A percentile compares a stretch with the other conserved stretches of the same genome.
Conservation (phyloP, 148 eudicot genomes). For the Silene latifolia region DNA sequence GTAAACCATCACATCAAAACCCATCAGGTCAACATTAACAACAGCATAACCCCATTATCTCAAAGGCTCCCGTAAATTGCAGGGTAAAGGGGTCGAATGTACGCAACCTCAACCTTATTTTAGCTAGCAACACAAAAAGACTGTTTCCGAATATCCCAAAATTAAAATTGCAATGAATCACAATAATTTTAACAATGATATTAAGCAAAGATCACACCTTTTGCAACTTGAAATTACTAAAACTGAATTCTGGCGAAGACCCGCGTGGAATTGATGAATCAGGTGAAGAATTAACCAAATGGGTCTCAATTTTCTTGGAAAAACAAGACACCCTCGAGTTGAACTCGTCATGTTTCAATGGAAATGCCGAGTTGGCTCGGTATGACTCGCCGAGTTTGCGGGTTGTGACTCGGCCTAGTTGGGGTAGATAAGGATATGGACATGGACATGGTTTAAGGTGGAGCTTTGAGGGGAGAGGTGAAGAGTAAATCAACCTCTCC, state of each 20-base stretch:
- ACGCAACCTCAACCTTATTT: too few species aligned
- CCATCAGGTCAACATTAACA: background rate
- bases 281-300: constrained; percentile 5
- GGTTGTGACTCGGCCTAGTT: constrained; percentile 25
- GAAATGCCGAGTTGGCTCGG: constrained; percentile 23
- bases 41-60: too few species aligned
- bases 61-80: too few species aligned
- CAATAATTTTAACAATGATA: background rate
- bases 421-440: constrained; percentile 29
- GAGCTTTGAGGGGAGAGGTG: constrained; percentile 34
- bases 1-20: background rate
- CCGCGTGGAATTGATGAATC: constrained; percentile 13
- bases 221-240: background rate
- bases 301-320: constrained; percentile 5
- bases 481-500: constrained; percentile 59
- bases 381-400: constrained; percentile 23
- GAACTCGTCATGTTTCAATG: constrained; percentile 9
- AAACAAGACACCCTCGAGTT: constrained; percentile 15
- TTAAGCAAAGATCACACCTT: constrained; percentile 19
- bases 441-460: constrained; percentile 27
- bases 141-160: too few species aligned
- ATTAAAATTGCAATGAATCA: background rate
- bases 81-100: too few species aligned
- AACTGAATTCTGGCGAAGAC: constrained; percentile 17
- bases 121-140: too few species aligned